Evolutionary conservation across 176 grass and related monocot species (phyloP), one percentile per base, ranked within the genome.

Genomic region (Phoenix dactylifera): DNA sequence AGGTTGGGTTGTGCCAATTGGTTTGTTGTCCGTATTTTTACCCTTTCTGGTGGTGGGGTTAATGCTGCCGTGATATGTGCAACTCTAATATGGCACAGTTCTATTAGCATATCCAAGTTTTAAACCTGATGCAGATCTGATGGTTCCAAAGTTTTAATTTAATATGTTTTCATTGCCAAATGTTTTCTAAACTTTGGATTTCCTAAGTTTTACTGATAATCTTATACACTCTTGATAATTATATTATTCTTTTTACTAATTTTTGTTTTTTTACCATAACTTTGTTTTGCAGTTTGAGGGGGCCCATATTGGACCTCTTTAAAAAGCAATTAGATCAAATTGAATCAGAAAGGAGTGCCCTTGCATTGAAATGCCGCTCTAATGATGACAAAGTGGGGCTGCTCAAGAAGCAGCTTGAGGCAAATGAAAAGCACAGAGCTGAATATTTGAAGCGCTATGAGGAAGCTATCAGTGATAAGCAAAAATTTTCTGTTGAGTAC

Each of bases 381-480:
- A 86, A 83, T 53, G 83, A 92, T 55, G 88, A 84, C 54, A 82
- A 87, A 65, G 57, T 92, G 52, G 80, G 69, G 55, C 79, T 92
- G 68, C 55, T 92, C 17, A 71, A 71, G 73, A 92, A 84, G 51
- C 88, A 92, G 75, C 77, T 84, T 59, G 74, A 80, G 52, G 69
- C 80, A 57, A 85, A 78, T 69, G 88, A 92, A 26, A 62, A 61
- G n/a, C 69, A 92, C 32, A 92, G 80, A 76, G 71, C 80, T 54
- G 88, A 87, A 79, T 87, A 87, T 78, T 35, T 87, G 66, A 87
- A 84, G 52, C 73, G 57, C 7, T 87, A 92, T 23, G 80, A 87
- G 68, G 66, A 70, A 67, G 79, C 88, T 16, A 63, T 78, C 60
- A 81, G 16, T 80, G 79, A 87, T 62, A 92, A 87, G 56, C 80